These are phyloP conservation scores for Macadamia tetraphylla DNA, from an alignment of 164 flowering plant species.

Conservation along the genomic window DNA sequence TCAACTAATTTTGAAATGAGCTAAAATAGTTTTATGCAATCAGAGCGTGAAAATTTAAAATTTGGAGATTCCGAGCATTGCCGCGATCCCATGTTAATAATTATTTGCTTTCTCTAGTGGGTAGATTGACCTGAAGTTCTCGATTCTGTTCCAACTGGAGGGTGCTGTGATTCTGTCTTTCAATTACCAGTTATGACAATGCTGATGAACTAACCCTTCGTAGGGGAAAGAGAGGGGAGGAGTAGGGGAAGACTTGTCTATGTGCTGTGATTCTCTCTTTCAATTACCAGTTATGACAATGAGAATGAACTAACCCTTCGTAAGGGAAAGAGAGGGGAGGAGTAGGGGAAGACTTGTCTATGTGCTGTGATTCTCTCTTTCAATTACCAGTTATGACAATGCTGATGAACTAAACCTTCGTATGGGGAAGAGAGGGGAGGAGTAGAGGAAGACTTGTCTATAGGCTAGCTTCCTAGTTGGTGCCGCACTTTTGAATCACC, in stretches of 20 bases:
- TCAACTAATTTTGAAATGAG: background rate
- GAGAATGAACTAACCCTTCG: background rate
- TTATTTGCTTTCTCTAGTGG: no score
- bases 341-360: no score
- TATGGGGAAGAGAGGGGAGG: no score
- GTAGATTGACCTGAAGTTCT: background rate
- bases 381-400: background rate
- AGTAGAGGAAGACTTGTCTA: no score
- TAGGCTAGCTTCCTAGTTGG: background rate
- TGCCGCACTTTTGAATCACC: no score
- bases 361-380: background rate
- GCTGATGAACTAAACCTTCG: background rate
- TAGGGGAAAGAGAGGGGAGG: no score
- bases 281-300: background rate
- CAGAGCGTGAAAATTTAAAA: background rate
- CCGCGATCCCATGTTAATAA: no score
- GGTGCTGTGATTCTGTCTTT: background rate
- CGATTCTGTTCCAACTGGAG: background rate
- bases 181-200: background rate
- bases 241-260: no score
- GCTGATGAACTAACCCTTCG: background rate
- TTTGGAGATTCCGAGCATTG: background rate
- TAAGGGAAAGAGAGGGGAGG: no score
- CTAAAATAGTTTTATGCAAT: background rate
- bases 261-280: background rate